Percentiles rank a stretch among this genome's conserved stretches.
Evolutionary conservation across 768 basidiomycete genomes (phyloP).

Genomic region (Tylopilus balloui): DNA sequence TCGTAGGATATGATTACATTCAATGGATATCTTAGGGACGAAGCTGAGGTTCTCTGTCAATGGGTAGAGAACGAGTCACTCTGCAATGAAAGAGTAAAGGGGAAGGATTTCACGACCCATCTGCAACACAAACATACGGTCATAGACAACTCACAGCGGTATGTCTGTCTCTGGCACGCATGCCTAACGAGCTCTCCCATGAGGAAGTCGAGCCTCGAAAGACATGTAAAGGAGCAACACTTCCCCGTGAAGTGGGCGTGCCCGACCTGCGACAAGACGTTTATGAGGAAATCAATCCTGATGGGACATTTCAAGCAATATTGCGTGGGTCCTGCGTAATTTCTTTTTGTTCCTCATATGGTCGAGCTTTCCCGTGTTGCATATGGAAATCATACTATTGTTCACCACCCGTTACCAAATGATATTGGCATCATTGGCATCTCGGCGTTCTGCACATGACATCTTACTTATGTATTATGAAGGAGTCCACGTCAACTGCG

Average conservation of each 20-base stretch:
- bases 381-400: neutral
- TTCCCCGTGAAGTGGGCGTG: neutral
- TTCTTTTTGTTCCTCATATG: neutral
- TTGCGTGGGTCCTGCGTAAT: neutral
- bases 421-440: too few relatives aligned
- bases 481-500: too few relatives aligned
- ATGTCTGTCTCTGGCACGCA: neutral
- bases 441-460: too few relatives aligned
- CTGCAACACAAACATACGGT: neutral
- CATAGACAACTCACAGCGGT: neutral
- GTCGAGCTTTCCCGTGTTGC: neutral
- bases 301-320: neutral
- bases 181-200: neutral
- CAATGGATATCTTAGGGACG: neutral
- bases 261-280: neutral
- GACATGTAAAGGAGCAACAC: conserved; percentile 4
- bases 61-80: neutral
- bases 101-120: neutral
- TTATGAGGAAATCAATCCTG: conserved; percentile 3
- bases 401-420: too few relatives aligned
- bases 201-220: conserved; percentile 4
- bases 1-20: conserved; percentile 3
- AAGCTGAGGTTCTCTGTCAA: neutral
- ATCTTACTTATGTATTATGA: too few relatives aligned
- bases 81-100: conserved; percentile 4